Conservation (phyloP, 371 early-diverging fungal species). For the Nematocida displodere region DNA sequence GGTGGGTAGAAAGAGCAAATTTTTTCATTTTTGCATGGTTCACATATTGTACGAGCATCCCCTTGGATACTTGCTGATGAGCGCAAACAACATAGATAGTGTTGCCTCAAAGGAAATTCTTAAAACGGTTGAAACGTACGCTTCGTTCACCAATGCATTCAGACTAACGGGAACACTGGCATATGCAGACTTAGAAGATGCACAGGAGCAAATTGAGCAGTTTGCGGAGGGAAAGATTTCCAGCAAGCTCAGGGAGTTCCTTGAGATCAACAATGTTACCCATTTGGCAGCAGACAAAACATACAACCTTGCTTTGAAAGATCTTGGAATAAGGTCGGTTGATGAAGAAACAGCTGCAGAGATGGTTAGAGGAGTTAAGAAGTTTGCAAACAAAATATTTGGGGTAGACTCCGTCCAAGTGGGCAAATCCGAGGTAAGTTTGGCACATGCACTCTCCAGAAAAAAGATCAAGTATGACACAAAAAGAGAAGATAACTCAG, state of each 20-base stretch:
- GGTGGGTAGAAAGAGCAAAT: too few relatives aligned
- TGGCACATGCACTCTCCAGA: conserved; percentile 34
- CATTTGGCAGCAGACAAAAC: conserved; percentile 40
- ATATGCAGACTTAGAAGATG: neutral
- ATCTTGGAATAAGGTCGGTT: conserved; percentile 8
- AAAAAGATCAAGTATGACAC: conserved; percentile 33
- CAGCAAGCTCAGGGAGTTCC: conserved; percentile 21
- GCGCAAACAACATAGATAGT: neutral
- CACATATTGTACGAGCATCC: conserved; percentile 48
- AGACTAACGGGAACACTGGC: conserved; percentile 1
- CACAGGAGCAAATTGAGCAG: conserved; percentile 19
- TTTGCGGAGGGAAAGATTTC: conserved; percentile 25
- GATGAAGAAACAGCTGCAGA: conserved; percentile 34
- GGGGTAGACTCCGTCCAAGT: conserved; percentile 5
- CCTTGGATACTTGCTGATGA: conserved; percentile 35
- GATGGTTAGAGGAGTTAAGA: conserved; percentile 28
- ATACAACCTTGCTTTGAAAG: conserved; percentile 18
- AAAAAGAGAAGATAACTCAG: conserved; percentile 73
- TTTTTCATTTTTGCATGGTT: conserved; percentile 23
- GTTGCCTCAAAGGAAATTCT: conserved; percentile 12
- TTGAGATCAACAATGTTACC: conserved; percentile 20
- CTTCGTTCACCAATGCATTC: conserved; percentile 35
- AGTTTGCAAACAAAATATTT: conserved; percentile 11
- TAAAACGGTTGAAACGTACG: conserved; percentile 5
- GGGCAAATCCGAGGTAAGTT: conserved; percentile 14